Conservation (phyloP, 306 rosid species). For the Dryas alaskensis region DNA sequence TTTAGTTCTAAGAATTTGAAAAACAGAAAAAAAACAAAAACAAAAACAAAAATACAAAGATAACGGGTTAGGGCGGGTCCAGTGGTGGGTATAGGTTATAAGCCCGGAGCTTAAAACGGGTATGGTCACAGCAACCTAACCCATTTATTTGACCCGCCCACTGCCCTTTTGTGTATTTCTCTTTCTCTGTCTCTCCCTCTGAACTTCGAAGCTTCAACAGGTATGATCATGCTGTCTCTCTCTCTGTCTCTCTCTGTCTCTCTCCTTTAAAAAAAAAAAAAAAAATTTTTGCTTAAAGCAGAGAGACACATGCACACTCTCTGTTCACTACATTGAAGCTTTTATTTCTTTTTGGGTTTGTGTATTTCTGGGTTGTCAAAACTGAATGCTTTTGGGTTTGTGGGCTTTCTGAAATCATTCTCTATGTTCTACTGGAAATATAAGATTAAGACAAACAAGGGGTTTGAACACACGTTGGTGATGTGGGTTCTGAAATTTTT, state of each 20-base stretch:
- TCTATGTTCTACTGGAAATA: neutral
- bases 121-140: neutral
- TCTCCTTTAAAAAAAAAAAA: neutral
- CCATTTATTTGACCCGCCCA: constrained; percentile 3
- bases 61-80: neutral
- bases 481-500: neutral
- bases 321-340: neutral
- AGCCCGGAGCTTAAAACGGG: neutral
- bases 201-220: constrained; percentile 6
- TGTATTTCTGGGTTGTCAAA: neutral
- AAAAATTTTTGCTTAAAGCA: neutral
- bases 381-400: neutral
- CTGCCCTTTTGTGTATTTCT: neutral
- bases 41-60: neutral
- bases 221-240: neutral
- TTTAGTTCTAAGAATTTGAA: neutral
- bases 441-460: neutral
- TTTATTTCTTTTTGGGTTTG: neutral
- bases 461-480: neutral
- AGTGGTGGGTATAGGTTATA: no score
- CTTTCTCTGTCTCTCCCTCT: neutral
- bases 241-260: no score
- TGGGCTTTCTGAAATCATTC: neutral
- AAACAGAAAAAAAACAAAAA: neutral
- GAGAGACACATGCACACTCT: neutral